A percentile compares a stretch with the other conserved stretches of the same genome.
Evolutionary conservation across 129 eudicot species (phyloP).

Genomic region (Oenanthe sinensis): DNA sequence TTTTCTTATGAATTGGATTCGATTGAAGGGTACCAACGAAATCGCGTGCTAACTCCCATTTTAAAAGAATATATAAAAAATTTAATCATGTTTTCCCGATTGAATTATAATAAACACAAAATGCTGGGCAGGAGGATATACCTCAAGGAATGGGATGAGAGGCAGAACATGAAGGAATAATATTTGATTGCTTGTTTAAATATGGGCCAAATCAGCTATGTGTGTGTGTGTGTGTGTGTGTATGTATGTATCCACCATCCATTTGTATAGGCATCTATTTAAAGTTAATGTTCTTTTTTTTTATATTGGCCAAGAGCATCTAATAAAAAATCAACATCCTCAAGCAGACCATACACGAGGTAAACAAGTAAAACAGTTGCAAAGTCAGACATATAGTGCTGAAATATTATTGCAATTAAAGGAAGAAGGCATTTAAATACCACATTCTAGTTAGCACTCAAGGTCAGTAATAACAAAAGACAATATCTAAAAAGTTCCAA

Average conservation of each 20-base stretch:
- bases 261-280: background rate
- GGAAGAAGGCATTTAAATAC: background rate
- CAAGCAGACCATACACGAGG: background rate
- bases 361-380: background rate
- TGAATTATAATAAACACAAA: background rate
- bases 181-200: background rate
- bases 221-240: too few relatives aligned
- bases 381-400: background rate
- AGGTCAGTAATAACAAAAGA: background rate
- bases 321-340: background rate
- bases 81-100: background rate
- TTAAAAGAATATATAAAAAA: background rate
- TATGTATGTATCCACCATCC: background rate
- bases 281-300: background rate
- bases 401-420: background rate
- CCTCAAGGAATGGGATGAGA: background rate
- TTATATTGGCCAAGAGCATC: background rate
- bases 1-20: background rate
- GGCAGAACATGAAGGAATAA: background rate
- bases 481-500: slow-evolving; percentile 6
- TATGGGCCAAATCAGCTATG: too few relatives aligned
- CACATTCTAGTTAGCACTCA: background rate
- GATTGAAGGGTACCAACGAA: too few relatives aligned
- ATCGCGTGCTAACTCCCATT: too few relatives aligned
- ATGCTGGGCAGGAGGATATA: background rate